Base-by-base conservation (phyloP, 768 basidiomycete species). In the Vararia minispora region DNA sequence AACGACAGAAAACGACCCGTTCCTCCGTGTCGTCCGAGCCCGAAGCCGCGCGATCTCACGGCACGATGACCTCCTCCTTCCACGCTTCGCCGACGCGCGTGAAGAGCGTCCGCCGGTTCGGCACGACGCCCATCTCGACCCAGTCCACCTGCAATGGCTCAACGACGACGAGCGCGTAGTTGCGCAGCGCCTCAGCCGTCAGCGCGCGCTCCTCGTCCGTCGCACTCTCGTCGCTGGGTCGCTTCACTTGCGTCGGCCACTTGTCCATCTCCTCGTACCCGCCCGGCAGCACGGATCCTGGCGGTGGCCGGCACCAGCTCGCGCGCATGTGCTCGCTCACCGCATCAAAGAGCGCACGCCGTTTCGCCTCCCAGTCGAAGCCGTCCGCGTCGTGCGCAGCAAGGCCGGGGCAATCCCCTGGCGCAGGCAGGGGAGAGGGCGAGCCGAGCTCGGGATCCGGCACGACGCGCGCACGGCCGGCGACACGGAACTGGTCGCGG, bases 131-230 rank as follows among this genome's bases (percentile, higher is more conserved):
- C 22, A 89, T 48, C 52, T 82, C 81, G 12, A 78, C 51, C 58
- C 71, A 72, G 52, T 91, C 88, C 24, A 88, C 73, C 38, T 72
- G 68, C 2, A 59, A 50, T 1, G 85, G 80, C 49, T 89, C 85
- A 22, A 90, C 60, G 9, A 86, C 54, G 28, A 89, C 48, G 51
- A 90, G 54, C 13, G 80, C 74, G 47, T 87, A 89, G 50, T 84
- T 82, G 7, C 56, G 46, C 43, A 81, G 54, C 23, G 86, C 80
- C 25, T 35, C 52, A 37, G 72, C 64, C 63, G 72, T 63, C 37
- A 68, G 60, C 54, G 52, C 56, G 58, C 59, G 64, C 32, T 62
- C 63, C 35, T 60, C 63, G 28, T 69, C 65, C 1, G 53, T 63
- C 45, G 52, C 49, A 14, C 52, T 50, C 17, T 65, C 57, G n/a